Evolutionary conservation across 495 filamentous ascomycete genomes (phyloP).

Genomic region (Jackrogersella minutella): DNA sequence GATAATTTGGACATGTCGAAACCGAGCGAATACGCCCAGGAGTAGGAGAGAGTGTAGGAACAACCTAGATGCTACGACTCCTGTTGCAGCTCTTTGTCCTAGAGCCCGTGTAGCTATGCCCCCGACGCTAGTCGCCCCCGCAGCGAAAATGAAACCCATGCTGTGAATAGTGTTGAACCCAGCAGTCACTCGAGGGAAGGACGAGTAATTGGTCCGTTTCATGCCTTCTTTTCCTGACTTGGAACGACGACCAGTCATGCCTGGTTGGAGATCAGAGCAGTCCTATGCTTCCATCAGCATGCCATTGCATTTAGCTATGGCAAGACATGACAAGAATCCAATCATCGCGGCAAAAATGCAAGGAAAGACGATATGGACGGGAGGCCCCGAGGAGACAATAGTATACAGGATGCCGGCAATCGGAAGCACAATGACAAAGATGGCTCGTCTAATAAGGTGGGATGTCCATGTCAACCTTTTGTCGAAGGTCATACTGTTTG

Average conservation of each 20-base stretch:
- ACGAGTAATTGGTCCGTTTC: slow-evolving; percentile 68
- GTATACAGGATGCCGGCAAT: slow-evolving; percentile 71
- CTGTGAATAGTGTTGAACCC: slow-evolving; percentile 75
- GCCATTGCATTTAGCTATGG: slow-evolving; percentile 77
- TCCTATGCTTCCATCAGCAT: slow-evolving; percentile 84
- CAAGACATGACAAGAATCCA: slow-evolving; percentile 73
- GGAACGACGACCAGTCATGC: slow-evolving; percentile 66
- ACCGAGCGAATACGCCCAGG: slow-evolving; percentile 65
- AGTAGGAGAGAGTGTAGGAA: slow-evolving; percentile 69
- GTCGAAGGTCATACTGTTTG: slow-evolving; percentile 67
- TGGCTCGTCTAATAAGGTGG: slow-evolving; percentile 70
- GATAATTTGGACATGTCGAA: slow-evolving; percentile 70
- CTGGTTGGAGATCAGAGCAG: slow-evolving; percentile 70
- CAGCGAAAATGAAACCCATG: slow-evolving; percentile 69
- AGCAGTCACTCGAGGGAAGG: slow-evolving; percentile 73
- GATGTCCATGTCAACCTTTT: slow-evolving; percentile 69
- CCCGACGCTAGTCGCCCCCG: slow-evolving; percentile 68
- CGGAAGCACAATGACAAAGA: slow-evolving; percentile 71
- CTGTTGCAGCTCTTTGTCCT: slow-evolving; percentile 71
- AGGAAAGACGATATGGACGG: slow-evolving; percentile 65
- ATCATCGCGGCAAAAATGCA: slow-evolving; percentile 71
- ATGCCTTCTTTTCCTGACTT: slow-evolving; percentile 53
- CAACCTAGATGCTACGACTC: slow-evolving; percentile 67
- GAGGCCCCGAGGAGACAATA: slow-evolving; percentile 65
- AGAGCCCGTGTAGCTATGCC: slow-evolving; percentile 66